Conservation (phyloP, 1,284 basidiomycete genomes). For the Inonotus obliquus region DNA sequence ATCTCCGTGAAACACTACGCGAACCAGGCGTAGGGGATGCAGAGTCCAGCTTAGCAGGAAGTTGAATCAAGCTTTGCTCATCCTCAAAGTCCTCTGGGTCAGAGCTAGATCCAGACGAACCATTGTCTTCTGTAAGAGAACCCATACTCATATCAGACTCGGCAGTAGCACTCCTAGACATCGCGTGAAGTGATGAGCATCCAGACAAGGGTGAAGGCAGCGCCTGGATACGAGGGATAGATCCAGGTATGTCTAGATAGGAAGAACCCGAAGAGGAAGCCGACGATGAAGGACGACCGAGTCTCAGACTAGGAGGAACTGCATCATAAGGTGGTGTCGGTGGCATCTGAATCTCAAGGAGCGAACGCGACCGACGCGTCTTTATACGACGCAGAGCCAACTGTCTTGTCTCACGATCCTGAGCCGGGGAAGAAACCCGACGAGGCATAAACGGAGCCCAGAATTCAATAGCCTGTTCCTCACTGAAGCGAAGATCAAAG, state of each 20-base stretch:
- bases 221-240: constrained; percentile 25
- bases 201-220: constrained; percentile 22
- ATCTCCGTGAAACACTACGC: constrained; percentile 1
- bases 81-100: constrained; percentile 45
- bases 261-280: neutral
- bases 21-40: neutral
- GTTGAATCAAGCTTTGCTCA: constrained; percentile 31
- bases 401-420: constrained; percentile 37
- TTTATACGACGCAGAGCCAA: constrained; percentile 57
- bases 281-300: constrained; percentile 18
- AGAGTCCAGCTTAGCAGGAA: neutral
- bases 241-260: constrained; percentile 42
- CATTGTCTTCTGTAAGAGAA: constrained; percentile 59
- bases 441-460: constrained; percentile 59
- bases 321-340: constrained; percentile 38
- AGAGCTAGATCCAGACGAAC: constrained; percentile 48
- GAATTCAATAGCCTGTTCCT: constrained; percentile 62
- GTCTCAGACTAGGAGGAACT: constrained; percentile 28
- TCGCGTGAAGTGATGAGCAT: constrained; percentile 2
- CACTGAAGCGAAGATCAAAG: constrained; percentile 84
- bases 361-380: constrained; percentile 50
- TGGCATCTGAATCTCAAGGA: constrained; percentile 37
- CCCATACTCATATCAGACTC: constrained; percentile 56
- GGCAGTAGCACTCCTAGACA: constrained; percentile 12
- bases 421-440: constrained; percentile 30